These are phyloP conservation scores for Irpex rosettiformis DNA, from an alignment of 1,284 basidiomycete genomes.

Conservation along the genomic window DNA sequence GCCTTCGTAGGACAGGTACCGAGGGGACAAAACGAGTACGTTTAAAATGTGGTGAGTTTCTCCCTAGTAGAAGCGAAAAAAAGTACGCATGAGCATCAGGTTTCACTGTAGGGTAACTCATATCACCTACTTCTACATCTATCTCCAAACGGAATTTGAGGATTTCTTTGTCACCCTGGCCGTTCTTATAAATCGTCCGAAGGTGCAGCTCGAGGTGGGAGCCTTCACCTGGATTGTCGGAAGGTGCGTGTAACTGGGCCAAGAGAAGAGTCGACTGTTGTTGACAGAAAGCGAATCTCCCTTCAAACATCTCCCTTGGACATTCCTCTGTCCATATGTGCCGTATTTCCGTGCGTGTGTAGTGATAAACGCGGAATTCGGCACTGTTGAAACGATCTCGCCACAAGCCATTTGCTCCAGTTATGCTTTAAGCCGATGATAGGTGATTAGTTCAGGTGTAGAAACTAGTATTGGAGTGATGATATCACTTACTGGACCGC, in stretches of 20 bases:
- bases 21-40: neutral
- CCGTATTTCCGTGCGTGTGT: neutral
- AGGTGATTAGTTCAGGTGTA: neutral
- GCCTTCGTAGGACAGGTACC: neutral
- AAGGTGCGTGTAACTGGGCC: neutral
- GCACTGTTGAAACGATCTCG: neutral
- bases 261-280: neutral
- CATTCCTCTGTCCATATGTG: neutral
- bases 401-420: neutral
- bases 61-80: neutral
- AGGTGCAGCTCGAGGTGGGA: neutral
- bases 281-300: neutral
- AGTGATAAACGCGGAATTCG: neutral
- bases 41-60: neutral
- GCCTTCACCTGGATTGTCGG: neutral
- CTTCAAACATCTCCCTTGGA: neutral
- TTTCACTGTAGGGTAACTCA: too few species aligned
- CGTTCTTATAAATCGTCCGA: neutral
- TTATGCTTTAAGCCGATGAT: neutral
- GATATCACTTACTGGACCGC: neutral
- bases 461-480: neutral
- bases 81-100: neutral
- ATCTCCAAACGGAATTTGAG: neutral
- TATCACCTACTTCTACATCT: neutral
- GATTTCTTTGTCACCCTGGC: neutral